Evolutionary conservation across 306 rosid genomes (phyloP).

Genomic region (Prosopis cineraria): DNA sequence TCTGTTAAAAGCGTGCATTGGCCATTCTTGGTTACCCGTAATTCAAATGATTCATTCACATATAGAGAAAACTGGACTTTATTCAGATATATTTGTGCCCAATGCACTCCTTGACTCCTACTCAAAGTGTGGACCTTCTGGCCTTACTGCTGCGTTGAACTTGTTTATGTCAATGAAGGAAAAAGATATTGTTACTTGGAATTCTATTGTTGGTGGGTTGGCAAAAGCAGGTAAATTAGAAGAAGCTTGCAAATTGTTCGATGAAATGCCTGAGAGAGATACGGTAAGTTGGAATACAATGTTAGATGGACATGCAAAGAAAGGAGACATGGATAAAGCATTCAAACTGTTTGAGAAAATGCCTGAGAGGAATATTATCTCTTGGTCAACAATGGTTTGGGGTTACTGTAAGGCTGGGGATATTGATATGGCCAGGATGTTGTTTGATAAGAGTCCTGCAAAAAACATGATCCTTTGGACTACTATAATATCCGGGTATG

Average conservation of each 20-base stretch:
- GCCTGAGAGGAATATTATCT: constrained; percentile 73
- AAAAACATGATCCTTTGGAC: constrained; percentile 83
- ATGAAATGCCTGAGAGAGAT: constrained; percentile 77
- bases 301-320: constrained; percentile 69
- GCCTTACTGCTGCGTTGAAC: constrained; percentile 51
- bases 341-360: constrained; percentile 65
- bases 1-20: constrained; percentile 57
- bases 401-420: constrained; percentile 72
- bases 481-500: constrained; percentile 76
- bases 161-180: constrained; percentile 57
- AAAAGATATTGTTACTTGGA: constrained; percentile 70
- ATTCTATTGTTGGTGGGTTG: constrained; percentile 68
- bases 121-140: constrained; percentile 60
- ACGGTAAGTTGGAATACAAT: constrained; percentile 84
- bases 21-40: constrained; percentile 42
- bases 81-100: constrained; percentile 64
- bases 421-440: constrained; percentile 73
- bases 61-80: constrained; percentile 63
- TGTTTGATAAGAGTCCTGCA: constrained; percentile 71
- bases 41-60: constrained; percentile 69
- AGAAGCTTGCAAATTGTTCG: constrained; percentile 61
- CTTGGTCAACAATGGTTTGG: constrained; percentile 75
- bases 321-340: constrained; percentile 64
- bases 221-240: constrained; percentile 47
- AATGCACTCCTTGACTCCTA: constrained; percentile 66